Base-by-base conservation (phyloP, 495 filamentous ascomycete species). In the Staphylotrichum tortipilum region DNA sequence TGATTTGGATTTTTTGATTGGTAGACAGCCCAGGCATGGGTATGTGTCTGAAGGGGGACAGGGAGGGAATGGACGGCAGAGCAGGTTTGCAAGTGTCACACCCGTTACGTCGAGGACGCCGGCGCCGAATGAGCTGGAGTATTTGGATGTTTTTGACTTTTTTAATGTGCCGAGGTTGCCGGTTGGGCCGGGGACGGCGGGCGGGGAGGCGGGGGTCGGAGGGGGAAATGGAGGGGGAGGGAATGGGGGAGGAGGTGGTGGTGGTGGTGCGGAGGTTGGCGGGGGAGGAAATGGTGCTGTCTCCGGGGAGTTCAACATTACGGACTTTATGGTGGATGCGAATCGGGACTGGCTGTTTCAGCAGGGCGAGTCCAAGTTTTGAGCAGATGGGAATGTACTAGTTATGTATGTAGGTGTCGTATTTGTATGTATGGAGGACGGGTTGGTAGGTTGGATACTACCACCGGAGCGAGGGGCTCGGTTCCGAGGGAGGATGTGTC, bases 111-210 rank as follows among this genome's bases (percentile, higher is more conserved):
- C 43, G 9, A 70, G 79, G 23, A 88, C 78, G 47, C 81, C 81
- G n/a, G 84, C 77, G 9, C 78, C 83, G 8, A 86, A 89, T 61
- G 86, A 94, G 47, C 70, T 92, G 10, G 89, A 94, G 56, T 94
- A 90, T 57, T 69, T 94, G n/a, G 88, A 95, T 59, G 86, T 94
- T 2, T 95, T 95, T 62, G 86, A 89, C 52, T 94, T 90, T 68
- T 95, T 94, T 72, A 94, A 94, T 65, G 78, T 92, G 37, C 89
- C 89, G 4, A 72, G 87, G 15, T 69, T 92, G 7, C 83, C 85
- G 4, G 61, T 73, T 29, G 66, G 61, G 24, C 61, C 63, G 30
- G 50, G 43, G 19, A 21, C 44, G 17, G 39, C 34, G 15, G 54
- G 12, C 11, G 11, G 15, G 22, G 30, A 31, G 2, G 29, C 36